Base-by-base conservation (phyloP, 345 rosid species). In the Boechera retrofracta region DNA sequence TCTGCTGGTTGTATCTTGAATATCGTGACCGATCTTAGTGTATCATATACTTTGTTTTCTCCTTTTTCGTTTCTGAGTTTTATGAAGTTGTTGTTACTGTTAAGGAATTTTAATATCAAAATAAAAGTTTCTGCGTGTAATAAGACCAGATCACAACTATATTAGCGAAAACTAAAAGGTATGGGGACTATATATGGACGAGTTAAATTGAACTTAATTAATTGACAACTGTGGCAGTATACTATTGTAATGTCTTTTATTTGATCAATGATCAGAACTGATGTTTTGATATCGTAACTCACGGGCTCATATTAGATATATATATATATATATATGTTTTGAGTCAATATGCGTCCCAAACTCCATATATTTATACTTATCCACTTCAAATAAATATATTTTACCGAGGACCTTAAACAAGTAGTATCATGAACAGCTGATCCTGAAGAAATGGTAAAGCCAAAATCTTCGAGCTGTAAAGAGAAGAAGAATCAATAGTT, bases 31-130 rank as follows among this genome's bases (percentile, higher is more conserved):
- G 21, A 38, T 32, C 48, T 52, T 69, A 2, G 41, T 51, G 53
- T 64, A 8, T 38, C 12, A 12, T 11, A n/a, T 77, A n/a, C 64
- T 54, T 16, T 53, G 47, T 42, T 7, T 44, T 53, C 11, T 42
- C 10, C 10, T 4, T 31, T 41, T 16, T 51, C 5, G 15, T 36
- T 18, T 48, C 7, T 15, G 4, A 12, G 6, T 57, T 61, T 28
- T 39, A 35, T 66, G 56, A 10, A 26, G 52, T 35, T 28, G 79
- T 58, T 75, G 45, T 59, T 38, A 38, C 68, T 16, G 12, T 29
- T 59, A 1, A 59, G 33, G 12, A 12, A 29, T 5, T 35, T 65
- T 26, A 32, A 35, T 56, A 55, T 65, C 51, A 56, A 15, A 54
- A 56, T 65, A 74, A 56, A 12, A 52, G 4, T 32, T 6, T 11